Evolutionary conservation across 2,329 filamentous ascomycete species (phyloP).

Genomic region (Macrophomina pseudophaseolina): DNA sequence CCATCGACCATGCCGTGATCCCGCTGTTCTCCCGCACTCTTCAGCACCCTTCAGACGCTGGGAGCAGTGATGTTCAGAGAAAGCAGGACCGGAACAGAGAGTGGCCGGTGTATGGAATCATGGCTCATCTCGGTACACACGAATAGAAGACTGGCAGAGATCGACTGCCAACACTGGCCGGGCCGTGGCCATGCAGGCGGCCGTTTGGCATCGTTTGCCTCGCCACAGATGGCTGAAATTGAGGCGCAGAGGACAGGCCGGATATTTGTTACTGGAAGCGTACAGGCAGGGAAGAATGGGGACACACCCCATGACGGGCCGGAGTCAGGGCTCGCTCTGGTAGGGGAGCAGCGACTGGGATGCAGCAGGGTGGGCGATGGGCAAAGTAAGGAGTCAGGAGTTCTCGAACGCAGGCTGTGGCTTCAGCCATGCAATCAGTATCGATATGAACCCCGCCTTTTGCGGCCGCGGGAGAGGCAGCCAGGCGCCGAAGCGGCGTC

Average conservation of each 20-base stretch:
- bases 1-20: conserved; percentile 5
- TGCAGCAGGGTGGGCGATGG: background rate
- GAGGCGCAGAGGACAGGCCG: conserved; percentile 26
- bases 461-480: conserved; percentile 2
- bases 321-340: background rate
- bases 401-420: conserved; percentile 7
- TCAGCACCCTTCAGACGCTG: background rate
- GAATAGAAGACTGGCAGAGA: conserved; percentile 4
- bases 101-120: conserved; percentile 20
- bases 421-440: background rate
- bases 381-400: conserved; percentile 17
- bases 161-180: conserved; percentile 18
- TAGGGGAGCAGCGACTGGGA: conserved; percentile 1
- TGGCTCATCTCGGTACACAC: conserved; percentile 11
- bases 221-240: conserved; percentile 24
- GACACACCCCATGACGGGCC: background rate
- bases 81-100: background rate
- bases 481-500: conserved; percentile 2
- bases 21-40: conserved; percentile 6
- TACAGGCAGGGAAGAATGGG: background rate
- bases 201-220: background rate
- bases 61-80: background rate
- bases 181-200: conserved; percentile 11
- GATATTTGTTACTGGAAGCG: conserved; percentile 23
- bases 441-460: conserved; percentile 24